Percentiles rank a stretch among this genome's conserved stretches.
Conservation (phyloP, 805 yeast genomes). For the Ogataea haglerorum region DNA sequence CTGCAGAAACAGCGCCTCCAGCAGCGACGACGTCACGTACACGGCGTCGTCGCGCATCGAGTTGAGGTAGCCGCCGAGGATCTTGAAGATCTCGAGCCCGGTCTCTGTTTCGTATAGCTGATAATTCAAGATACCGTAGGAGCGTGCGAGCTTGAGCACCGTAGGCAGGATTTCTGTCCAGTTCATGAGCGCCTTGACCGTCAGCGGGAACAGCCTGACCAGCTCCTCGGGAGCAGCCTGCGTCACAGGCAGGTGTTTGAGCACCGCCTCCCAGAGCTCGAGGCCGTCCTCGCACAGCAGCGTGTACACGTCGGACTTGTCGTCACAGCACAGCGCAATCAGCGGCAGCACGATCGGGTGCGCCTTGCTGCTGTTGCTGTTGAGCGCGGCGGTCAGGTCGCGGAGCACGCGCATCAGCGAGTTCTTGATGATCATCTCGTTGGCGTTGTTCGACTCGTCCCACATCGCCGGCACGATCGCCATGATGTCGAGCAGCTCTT, state of each 20-base stretch:
- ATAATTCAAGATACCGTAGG: constrained; percentile 54
- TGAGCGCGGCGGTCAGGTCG: constrained; percentile 54
- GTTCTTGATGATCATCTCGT: constrained; percentile 47
- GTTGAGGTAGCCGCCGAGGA: constrained; percentile 51
- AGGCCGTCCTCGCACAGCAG: constrained; percentile 81
- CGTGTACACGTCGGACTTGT: constrained; percentile 49
- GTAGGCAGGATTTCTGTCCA: constrained; percentile 74
- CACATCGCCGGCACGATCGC: constrained; percentile 67
- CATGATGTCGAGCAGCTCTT: constrained; percentile 49
- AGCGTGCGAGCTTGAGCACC: constrained; percentile 56
- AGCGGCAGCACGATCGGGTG: constrained; percentile 63
- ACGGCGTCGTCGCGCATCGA: constrained; percentile 71
- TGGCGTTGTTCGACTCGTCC: constrained; percentile 51
- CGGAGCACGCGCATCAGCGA: constrained; percentile 54
- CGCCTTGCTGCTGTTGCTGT: constrained; percentile 45
- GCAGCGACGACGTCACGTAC: constrained; percentile 48
- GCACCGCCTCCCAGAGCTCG: constrained; percentile 73
- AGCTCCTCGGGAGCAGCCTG: constrained; percentile 36
- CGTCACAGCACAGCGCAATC: constrained; percentile 58
- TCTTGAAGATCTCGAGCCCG: constrained; percentile 42
- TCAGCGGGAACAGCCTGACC: constrained; percentile 44
- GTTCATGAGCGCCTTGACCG: constrained; percentile 56
- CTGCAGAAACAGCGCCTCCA: constrained; percentile 49
- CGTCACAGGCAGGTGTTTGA: constrained; percentile 55
- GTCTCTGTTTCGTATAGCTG: constrained; percentile 37